Conservation (phyloP, 495 filamentous ascomycete genomes). For the Talaromyces borbonicus region DNA sequence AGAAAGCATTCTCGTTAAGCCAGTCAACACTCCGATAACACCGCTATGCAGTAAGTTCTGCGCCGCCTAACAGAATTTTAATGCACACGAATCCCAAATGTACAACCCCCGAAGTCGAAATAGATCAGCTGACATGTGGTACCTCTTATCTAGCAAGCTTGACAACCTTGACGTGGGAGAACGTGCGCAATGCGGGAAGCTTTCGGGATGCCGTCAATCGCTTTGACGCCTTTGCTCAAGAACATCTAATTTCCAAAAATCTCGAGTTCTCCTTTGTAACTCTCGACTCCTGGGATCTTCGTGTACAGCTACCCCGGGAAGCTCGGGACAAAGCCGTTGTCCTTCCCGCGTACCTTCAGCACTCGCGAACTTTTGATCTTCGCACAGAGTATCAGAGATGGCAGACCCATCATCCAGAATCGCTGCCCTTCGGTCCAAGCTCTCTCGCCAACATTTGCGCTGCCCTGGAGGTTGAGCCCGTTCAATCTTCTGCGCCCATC, state of each 20-base stretch:
- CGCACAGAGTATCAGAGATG: slow-evolving; percentile 95
- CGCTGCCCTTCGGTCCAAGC: slow-evolving; percentile 88
- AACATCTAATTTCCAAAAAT: slow-evolving; percentile 74
- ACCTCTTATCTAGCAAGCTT: slow-evolving; percentile 60
- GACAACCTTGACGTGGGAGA: slow-evolving; percentile 97
- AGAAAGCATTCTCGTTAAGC: slow-evolving; percentile 93
- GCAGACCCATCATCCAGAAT: slow-evolving; percentile 97
- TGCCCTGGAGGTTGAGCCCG: slow-evolving; percentile 91
- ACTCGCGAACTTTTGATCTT: slow-evolving; percentile 92
- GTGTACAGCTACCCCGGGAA: slow-evolving; percentile 93
- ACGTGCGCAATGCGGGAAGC: slow-evolving; percentile 89
- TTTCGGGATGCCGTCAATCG: slow-evolving; percentile 95
- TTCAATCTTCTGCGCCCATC: slow-evolving; percentile 92
- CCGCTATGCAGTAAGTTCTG: slow-evolving; percentile 87
- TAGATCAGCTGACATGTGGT: slow-evolving; percentile 20
- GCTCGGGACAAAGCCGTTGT: slow-evolving; percentile 96
- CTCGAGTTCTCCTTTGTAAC: slow-evolving; percentile 97
- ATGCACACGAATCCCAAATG: too few relatives aligned
- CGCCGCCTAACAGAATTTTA: too few relatives aligned
- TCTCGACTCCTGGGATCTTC: slow-evolving; percentile 95
- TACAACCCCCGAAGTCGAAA: too few relatives aligned
- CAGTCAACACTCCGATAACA: slow-evolving; percentile 96
- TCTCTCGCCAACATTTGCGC: slow-evolving; percentile 95
- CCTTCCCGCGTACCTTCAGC: slow-evolving; percentile 90
- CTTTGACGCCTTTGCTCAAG: slow-evolving; percentile 84